Percentiles rank a stretch among this genome's conserved stretches.
Conservation (phyloP, 176 grass and related monocot genomes). For the Carex littledalei region DNA sequence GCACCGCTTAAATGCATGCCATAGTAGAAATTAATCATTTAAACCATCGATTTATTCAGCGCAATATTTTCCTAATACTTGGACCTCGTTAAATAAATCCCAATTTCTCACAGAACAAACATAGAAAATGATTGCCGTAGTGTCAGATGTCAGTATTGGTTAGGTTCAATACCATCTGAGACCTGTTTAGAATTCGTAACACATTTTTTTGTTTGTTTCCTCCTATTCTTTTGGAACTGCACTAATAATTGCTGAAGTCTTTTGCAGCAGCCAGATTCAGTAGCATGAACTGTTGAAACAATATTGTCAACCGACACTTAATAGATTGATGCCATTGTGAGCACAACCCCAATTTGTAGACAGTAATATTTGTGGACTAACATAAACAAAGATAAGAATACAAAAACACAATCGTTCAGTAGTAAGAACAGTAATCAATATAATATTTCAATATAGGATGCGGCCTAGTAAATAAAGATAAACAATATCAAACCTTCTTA, state of each 20-base stretch:
- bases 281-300: neutral
- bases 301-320: neutral
- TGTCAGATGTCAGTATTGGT: neutral
- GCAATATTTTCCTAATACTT: neutral
- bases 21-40: neutral
- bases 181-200: neutral
- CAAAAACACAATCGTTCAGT: neutral
- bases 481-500: conserved; percentile 50
- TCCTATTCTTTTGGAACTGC: neutral
- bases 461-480: neutral
- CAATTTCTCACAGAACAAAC: conserved; percentile 10
- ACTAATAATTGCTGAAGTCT: neutral
- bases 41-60: neutral
- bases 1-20: neutral
- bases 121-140: neutral
- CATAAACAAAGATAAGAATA: neutral
- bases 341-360: neutral
- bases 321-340: neutral
- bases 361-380: neutral
- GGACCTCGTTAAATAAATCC: neutral
- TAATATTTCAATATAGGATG: neutral
- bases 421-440: neutral
- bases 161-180: conserved; percentile 5
- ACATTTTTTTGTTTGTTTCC: neutral
- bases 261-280: neutral